Evolutionary conservation across 2,329 filamentous ascomycete genomes (phyloP), one percentile per base, ranked within the genome.

Genomic region (Aureobasidium sp.): DNA sequence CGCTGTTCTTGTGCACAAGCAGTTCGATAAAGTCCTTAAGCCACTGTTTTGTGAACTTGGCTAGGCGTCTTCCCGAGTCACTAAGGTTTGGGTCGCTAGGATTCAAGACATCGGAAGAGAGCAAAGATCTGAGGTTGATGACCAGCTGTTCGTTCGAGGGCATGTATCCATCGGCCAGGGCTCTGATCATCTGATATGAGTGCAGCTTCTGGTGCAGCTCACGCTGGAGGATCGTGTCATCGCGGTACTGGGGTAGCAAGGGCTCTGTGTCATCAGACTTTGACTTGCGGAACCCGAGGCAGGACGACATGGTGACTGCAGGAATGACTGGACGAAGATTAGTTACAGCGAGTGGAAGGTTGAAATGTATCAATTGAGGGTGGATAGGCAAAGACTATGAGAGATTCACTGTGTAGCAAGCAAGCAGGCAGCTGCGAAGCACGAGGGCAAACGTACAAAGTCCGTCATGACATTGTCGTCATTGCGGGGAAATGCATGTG

Each of bases 121-220:
- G 80, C 1, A 97, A 76, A 2, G 87, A 90, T 67, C 90, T 85
- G 2, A 97, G 78, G 67, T 95, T 91, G 71, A 87, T 79, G 68
- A 94, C 88, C 67, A 82, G 71, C 73, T 97, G 93, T 67, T 94
- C 87, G 12, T 89, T 97, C 6, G 90, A 94, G 50, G 93, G 93
- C 88, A 97, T 92, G 75, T 86, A 97, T 6, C 93, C 93, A 69
- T 90, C 84, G 1, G 84, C 83, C 11, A 97, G 73, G 60, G 93
- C 93, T 59, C 89, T 84, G 31, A 91, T 72, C 88, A 96, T 96
- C 79, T 96, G 91, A 72, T 96, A 97, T 29, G 87, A 87, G 76
- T 96, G 93, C 64, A 97, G 82, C 79, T 96, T 97, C 74, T 93
- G 86, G 70, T 93, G 90, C 63, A 96, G 81, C 68, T 85, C 81